Conservation (phyloP, 768 basidiomycete species). For the Podaxis sp. region DNA sequence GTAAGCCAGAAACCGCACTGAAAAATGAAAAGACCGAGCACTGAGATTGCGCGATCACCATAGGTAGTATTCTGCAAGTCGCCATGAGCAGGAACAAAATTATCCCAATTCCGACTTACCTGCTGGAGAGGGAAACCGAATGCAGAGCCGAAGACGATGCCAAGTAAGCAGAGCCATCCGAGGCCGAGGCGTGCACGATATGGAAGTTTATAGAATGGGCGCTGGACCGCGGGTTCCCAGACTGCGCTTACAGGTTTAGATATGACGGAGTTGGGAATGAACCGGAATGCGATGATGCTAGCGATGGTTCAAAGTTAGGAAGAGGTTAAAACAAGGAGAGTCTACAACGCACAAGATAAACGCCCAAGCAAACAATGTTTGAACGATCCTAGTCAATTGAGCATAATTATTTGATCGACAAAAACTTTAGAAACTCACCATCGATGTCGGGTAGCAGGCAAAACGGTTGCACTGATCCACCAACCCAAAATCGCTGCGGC, state of each 20-base stretch:
- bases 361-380: slow-evolving; percentile 80
- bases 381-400: slow-evolving; percentile 55
- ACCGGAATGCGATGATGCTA: slow-evolving; percentile 81
- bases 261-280: slow-evolving; percentile 67
- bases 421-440: slow-evolving; percentile 44
- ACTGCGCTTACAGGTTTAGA: slow-evolving; percentile 66
- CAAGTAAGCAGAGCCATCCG: slow-evolving; percentile 77
- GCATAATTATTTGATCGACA: not conserved
- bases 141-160: slow-evolving; percentile 78
- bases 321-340: not conserved
- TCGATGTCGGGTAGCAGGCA: slow-evolving; percentile 66
- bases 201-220: slow-evolving; percentile 61
- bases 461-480: slow-evolving; percentile 78
- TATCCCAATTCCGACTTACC: slow-evolving; percentile 35
- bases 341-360: slow-evolving; percentile 56
- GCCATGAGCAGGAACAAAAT: not conserved
- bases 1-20: slow-evolving; percentile 69
- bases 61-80: slow-evolving; percentile 44
- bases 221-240: slow-evolving; percentile 62
- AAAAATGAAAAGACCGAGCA: slow-evolving; percentile 77
- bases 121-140: slow-evolving; percentile 68
- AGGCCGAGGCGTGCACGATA: slow-evolving; percentile 49
- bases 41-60: slow-evolving; percentile 77
- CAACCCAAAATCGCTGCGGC: slow-evolving; percentile 70
- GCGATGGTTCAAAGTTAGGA: not conserved